Percentiles rank a stretch among this genome's conserved stretches.
phyloP scores from a whole-genome alignment of 1,139 yeast species.

The Yamadazyma triangularis region DNA sequence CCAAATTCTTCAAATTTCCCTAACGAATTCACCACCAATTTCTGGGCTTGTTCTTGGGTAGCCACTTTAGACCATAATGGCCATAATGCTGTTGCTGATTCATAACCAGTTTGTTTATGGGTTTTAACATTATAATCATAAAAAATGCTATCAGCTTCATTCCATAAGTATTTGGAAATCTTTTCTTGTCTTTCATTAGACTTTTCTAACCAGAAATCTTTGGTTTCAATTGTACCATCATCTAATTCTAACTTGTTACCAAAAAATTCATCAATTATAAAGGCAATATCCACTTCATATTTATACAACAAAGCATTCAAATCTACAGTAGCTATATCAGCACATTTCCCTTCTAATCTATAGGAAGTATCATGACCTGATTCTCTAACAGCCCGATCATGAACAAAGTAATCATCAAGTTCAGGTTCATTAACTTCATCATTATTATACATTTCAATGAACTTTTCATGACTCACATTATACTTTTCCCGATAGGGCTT shows the following conservation, averaged over 20 bases:
- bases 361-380: conserved; percentile 96
- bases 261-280: conserved; percentile 54
- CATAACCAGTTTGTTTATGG: conserved; percentile 58
- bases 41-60: conserved; percentile 66
- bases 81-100: conserved; percentile 91
- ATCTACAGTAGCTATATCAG: conserved; percentile 87
- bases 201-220: conserved; percentile 55
- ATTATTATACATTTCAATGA: conserved; percentile 64
- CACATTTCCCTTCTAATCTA: conserved; percentile 86
- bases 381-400: conserved; percentile 94
- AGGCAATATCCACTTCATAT: conserved; percentile 83
- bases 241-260: conserved; percentile 37
- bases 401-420: conserved; percentile 82
- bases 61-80: conserved; percentile 84
- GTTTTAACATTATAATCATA: conserved; percentile 77
- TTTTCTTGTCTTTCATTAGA: conserved; percentile 53
- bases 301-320: conserved; percentile 82
- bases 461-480: conserved; percentile 59
- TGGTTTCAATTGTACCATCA: conserved; percentile 37
- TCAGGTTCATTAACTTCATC: conserved; percentile 68
- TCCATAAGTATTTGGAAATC: conserved; percentile 78
- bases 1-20: conserved; percentile 79
- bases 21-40: conserved; percentile 56
- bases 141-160: conserved; percentile 70
- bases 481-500: conserved; percentile 66